Evolutionary conservation across 768 basidiomycete species (phyloP).

Genomic region (Boletus fagicola): DNA sequence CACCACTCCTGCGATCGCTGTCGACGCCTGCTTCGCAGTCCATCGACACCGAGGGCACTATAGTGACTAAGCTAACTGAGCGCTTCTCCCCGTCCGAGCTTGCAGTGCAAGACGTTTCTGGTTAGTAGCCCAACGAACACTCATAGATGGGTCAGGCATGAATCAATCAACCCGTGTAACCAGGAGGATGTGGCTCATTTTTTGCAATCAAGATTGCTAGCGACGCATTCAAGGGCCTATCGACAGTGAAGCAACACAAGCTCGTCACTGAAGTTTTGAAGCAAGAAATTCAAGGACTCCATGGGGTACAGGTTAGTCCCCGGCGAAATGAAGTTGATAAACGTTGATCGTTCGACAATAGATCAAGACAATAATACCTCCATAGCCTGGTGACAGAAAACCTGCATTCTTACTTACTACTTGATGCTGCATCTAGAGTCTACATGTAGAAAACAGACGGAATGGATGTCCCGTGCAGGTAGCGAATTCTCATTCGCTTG

Average conservation of each 20-base stretch:
- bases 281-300: slow-evolving; percentile 86
- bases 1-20: slow-evolving; percentile 30
- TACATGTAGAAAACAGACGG: slow-evolving; percentile 9
- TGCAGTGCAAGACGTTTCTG: slow-evolving; percentile 92
- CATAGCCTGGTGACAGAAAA: slow-evolving; percentile 11
- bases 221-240: slow-evolving; percentile 77
- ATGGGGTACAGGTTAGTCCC: slow-evolving; percentile 82
- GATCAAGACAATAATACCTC: slow-evolving; percentile 44
- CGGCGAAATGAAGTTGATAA: background rate
- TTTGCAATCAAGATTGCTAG: slow-evolving; percentile 91
- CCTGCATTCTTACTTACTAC: background rate
- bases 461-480: background rate
- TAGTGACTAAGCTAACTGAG: slow-evolving; percentile 72
- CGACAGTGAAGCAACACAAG: slow-evolving; percentile 90
- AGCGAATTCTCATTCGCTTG: background rate
- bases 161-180: slow-evolving; percentile 7
- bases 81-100: slow-evolving; percentile 79
- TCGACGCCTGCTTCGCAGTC: slow-evolving; percentile 27
- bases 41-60: slow-evolving; percentile 42
- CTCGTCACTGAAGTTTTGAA: slow-evolving; percentile 85
- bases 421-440: slow-evolving; percentile 4
- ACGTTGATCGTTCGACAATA: slow-evolving; percentile 20
- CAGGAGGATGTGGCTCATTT: slow-evolving; percentile 97
- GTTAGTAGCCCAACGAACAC: slow-evolving; percentile 43
- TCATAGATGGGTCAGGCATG: background rate